Base-by-base conservation (phyloP, 768 basidiomycete genomes). In the Mrakia blollopis region DNA sequence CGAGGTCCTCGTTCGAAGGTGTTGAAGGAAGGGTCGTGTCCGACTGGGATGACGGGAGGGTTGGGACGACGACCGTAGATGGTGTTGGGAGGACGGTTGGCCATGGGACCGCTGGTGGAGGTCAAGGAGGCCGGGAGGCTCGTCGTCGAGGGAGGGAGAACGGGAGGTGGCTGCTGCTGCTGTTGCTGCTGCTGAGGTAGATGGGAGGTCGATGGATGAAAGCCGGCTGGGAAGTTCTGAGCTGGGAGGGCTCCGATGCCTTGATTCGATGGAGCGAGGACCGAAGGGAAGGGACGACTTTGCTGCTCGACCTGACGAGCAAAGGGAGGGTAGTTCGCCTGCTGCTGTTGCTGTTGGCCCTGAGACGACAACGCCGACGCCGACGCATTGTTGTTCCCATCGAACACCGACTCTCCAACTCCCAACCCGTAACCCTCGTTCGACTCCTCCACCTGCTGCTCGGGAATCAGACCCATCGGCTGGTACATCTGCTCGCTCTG, bases 11-110 rank as follows among this genome's bases (percentile, higher is more conserved):
- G n/a, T n/a, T 32, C 62, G 32, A 63, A 63, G 18, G 62, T 63
- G 62, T 63, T 63, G 62, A 32, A 63, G 6, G 62, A 63, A 8
- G 62, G 62, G 37, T 63, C 62, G 14, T 63, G 62, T n/a, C 62
- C 62, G 10, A 21, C 30, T 21, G 62, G 62, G 62, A 63, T 63
- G 16, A 37, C 62, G 3, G 62, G 62, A 21, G 32, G 14, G 28
- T 13, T 23, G 62, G 30, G 62, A 32, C 62, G 62, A 30, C 62
- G 30, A 37, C 62, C 62, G 35, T 14, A 9, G 35, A 37, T 30
- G 18, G 62, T 21, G 62, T 63, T 63, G 62, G 62, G 62, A 63
- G 62, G 62, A 21, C 62, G n/a, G 21, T 63, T 21, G 30, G 62
- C 35, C 62, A 63, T 32, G 30, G 35, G 30, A 23, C 32, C 62